Percentiles rank a stretch among this genome's conserved stretches.
Evolutionary conservation across 2,329 filamentous ascomycete genomes (phyloP).

Genomic region (Sporothrix curviconia): DNA sequence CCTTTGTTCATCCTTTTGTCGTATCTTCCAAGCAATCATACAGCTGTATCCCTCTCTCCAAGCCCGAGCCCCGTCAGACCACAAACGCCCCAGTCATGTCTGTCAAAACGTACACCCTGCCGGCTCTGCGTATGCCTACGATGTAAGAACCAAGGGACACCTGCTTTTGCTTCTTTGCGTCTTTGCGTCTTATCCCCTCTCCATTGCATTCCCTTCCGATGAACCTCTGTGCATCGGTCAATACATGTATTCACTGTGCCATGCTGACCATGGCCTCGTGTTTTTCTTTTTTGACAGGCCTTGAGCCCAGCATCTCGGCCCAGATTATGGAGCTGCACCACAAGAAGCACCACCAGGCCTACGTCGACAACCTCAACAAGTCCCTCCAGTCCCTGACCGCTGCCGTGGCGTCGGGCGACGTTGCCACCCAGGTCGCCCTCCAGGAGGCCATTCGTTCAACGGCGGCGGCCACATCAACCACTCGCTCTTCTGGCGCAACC

Average conservation of each 20-base stretch:
- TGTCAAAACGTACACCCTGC: conserved; percentile 24
- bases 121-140: conserved; percentile 28
- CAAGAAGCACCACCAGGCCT: conserved; percentile 89
- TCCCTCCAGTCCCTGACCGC: conserved; percentile 64
- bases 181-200: too few species aligned
- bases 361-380: conserved; percentile 82
- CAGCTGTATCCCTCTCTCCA: too few species aligned
- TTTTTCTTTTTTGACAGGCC: conserved; percentile 27
- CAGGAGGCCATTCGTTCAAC: conserved; percentile 62
- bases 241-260: too few species aligned
- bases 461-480: conserved; percentile 63
- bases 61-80: too few species aligned
- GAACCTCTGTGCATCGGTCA: too few species aligned
- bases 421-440: conserved; percentile 54
- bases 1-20: background rate
- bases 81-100: conserved; percentile 7
- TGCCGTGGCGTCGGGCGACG: conserved; percentile 46
- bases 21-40: too few species aligned
- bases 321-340: conserved; percentile 97
- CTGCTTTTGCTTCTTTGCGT: conserved; percentile 29
- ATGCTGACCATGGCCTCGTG: too few species aligned
- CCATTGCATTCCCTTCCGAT: too few species aligned
- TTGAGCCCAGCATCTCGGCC: conserved; percentile 67
- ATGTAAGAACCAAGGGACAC: conserved; percentile 30
- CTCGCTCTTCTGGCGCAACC: conserved; percentile 63